These are phyloP conservation scores for Aquanectria penicillioides DNA, from an alignment of 2,329 filamentous ascomycete genomes.

Conservation along the genomic window DNA sequence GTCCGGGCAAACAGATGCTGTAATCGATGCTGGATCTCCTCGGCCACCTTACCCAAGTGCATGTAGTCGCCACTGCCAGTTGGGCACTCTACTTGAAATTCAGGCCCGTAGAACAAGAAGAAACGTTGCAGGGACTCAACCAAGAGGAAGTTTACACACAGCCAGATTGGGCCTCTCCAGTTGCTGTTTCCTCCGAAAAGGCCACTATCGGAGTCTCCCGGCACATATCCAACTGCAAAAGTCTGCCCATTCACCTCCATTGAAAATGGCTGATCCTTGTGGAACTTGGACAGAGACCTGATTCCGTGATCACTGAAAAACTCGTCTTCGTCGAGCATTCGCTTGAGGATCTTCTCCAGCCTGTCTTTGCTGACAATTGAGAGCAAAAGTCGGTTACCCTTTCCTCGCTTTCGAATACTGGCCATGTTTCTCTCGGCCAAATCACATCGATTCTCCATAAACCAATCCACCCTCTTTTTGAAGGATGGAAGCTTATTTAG, in stretches of 20 bases:
- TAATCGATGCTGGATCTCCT: conserved; percentile 93
- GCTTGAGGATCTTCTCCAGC: conserved; percentile 86
- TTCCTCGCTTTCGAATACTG: conserved; percentile 89
- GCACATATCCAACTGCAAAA: conserved; percentile 88
- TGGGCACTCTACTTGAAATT: conserved; percentile 90
- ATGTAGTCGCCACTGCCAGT: conserved; percentile 93
- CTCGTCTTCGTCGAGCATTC: conserved; percentile 94
- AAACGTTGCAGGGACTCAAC: conserved; percentile 95
- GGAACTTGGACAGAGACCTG: conserved; percentile 89
- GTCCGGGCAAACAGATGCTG: conserved; percentile 89
- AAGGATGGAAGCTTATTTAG: conserved; percentile 92
- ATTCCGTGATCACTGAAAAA: conserved; percentile 93
- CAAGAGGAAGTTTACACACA: conserved; percentile 94
- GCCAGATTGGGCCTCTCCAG: conserved; percentile 96
- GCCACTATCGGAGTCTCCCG: conserved; percentile 95
- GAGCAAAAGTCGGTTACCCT: conserved; percentile 86
- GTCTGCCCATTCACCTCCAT: conserved; percentile 96
- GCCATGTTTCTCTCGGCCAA: conserved; percentile 94
- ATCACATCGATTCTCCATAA: conserved; percentile 87
- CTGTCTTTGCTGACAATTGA: conserved; percentile 93
- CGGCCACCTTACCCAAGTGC: conserved; percentile 94
- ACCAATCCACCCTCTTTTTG: conserved; percentile 94
- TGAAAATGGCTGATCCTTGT: conserved; percentile 88
- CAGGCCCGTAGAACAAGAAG: conserved; percentile 93
- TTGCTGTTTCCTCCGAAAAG: conserved; percentile 98